These are phyloP conservation scores for Phytophthora ramorum DNA, from an alignment of 352 stramenopile species.

Conservation along the genomic window DNA sequence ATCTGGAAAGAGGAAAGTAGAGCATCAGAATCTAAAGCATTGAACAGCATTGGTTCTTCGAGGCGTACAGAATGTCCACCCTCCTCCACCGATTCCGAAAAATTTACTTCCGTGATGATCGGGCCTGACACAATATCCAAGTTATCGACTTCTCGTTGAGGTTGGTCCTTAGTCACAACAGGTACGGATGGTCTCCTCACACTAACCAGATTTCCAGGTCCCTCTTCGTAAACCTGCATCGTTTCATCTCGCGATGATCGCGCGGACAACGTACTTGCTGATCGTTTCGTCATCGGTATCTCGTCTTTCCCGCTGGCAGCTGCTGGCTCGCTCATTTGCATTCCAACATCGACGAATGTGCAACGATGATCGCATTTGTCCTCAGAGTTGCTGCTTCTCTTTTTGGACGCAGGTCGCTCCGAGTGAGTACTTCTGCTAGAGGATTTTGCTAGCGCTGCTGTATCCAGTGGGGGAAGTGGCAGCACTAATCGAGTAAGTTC, in stretches of 20 bases:
- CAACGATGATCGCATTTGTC: background rate
- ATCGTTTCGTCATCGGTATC: background rate
- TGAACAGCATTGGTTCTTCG: background rate
- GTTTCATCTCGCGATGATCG: conserved; percentile 15
- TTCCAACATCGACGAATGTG: conserved; percentile 7
- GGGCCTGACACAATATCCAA: background rate
- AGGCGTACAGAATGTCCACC: background rate
- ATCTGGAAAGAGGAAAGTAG: background rate
- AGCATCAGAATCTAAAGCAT: background rate
- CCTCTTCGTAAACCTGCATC: conserved; percentile 1
- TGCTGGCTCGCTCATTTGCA: conserved; percentile 15
- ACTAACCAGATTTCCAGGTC: background rate
- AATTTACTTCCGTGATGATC: background rate
- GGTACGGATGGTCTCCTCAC: background rate
- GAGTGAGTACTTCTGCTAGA: conserved; percentile 16
- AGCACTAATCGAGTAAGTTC: background rate
- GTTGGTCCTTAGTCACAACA: background rate
- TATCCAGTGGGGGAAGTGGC: conserved; percentile 5
- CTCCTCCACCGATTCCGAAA: background rate
- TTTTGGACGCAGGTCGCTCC: conserved; percentile 14
- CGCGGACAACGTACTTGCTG: conserved; percentile 2
- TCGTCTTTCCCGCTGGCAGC: background rate
- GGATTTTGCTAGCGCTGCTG: conserved; percentile 15
- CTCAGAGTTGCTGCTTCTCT: conserved; percentile 15
- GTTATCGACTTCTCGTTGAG: background rate